These are phyloP conservation scores for Neonectria neomacrospora DNA, from an alignment of 2,329 filamentous ascomycete genomes.

Conservation along the genomic window DNA sequence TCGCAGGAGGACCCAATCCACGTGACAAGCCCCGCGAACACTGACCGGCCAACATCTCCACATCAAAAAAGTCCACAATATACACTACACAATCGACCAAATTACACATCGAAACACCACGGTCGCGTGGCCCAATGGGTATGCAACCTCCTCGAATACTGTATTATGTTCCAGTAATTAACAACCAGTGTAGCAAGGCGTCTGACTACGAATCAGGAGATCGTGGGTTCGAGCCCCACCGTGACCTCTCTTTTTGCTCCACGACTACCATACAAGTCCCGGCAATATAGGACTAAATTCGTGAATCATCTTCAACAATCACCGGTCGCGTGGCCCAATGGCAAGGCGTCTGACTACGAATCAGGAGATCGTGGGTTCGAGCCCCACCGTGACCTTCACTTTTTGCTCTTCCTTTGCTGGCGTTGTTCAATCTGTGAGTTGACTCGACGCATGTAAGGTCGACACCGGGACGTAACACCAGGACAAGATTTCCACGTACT, in stretches of 20 bases:
- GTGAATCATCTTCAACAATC: too few relatives aligned
- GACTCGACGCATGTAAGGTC: background rate
- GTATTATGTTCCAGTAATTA: background rate
- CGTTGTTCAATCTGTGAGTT: background rate
- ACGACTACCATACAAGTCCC: too few relatives aligned
- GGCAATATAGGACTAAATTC: too few relatives aligned
- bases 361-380: slow-evolving; percentile 46
- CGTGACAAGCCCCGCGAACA: background rate
- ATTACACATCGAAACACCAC: background rate
- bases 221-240: slow-evolving; percentile 45
- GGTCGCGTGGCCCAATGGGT: slow-evolving; percentile 24
- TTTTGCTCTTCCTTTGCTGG: slow-evolving; percentile 19
- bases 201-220: slow-evolving; percentile 47
- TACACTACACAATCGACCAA: background rate
- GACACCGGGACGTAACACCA: background rate
- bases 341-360: slow-evolving; percentile 46
- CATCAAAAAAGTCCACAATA: background rate
- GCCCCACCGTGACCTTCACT: slow-evolving; percentile 39
- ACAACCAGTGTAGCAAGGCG: slow-evolving; percentile 41
- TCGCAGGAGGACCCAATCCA: background rate
- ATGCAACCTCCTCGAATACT: background rate
- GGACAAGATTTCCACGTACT: background rate
- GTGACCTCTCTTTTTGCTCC: slow-evolving; percentile 33
- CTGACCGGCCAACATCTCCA: background rate
- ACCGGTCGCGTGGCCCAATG: slow-evolving; percentile 23